Base-by-base conservation (phyloP, 495 filamentous ascomycete genomes). In the Tuber microsphaerosporum region DNA sequence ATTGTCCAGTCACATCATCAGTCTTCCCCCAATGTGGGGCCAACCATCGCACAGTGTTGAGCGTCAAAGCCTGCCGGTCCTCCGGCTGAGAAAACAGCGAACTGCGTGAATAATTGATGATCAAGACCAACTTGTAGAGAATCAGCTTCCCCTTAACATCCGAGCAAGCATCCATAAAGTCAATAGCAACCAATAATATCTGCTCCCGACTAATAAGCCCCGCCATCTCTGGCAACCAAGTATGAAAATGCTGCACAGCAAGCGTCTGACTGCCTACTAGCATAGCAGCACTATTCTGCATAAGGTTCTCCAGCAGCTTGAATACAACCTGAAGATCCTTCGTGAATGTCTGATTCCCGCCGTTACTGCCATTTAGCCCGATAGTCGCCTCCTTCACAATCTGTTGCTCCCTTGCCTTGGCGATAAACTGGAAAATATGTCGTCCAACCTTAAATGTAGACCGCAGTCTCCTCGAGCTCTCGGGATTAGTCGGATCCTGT, bases 231-330 rank as follows among this genome's bases (percentile, higher is more conserved):
- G 95, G 96, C 17, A 99, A 85, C 95, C 95, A 98, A 2, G 92
- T 90, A 82, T 98, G 95, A 83, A 98, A 97, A 84, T 98, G 92
- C 83, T 99, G 95, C 26, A 98, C 94, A 8, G 96, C 92, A 45
- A 99, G 84, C 2, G 95, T 98, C 83, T 98, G 96, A 75, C 92
- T 97, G 42, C 95, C 95, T 45, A 99, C 90, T 70, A 97, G 84
- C 65, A 93, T 89, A 1, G 96, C 92, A 17, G 93, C 91, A 2
- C 89, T 85, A 81, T 93, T 95, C 75, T 89, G 89, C 93, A 99
- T 98, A 78, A 99, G 86, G 8, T 87, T 87, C 80, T 97, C 93
- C 4, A 99, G 88, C 2, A 91, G 90, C 82, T 92, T 94, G 86
- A 98, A 99, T 71, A 99, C 93, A 51, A 87, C 89, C 69, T 91